phyloP scores from a whole-genome alignment of 495 filamentous ascomycete genomes.

The Neurospora discreta region DNA sequence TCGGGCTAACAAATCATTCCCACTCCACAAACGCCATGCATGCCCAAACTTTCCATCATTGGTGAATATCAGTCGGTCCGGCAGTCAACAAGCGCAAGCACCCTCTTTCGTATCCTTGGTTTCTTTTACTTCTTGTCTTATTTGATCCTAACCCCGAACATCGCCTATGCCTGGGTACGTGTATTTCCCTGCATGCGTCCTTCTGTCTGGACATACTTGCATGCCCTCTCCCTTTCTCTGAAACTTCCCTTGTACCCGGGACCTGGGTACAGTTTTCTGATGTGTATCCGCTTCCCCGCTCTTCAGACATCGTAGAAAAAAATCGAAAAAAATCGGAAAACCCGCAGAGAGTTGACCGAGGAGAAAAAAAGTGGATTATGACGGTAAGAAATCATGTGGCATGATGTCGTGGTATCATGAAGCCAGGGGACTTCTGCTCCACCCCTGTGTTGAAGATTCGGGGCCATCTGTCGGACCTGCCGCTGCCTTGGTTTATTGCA shows the following conservation, averaged over 20 bases:
- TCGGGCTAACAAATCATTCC: not conserved
- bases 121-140: not conserved
- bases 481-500: constrained; percentile 19
- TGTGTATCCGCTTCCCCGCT: not conserved
- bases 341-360: not conserved
- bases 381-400: constrained; percentile 6
- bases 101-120: not conserved
- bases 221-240: not conserved
- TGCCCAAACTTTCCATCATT: not conserved
- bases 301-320: constrained; percentile 1
- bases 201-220: not conserved
- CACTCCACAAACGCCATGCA: not conserved
- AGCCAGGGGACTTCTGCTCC: constrained; percentile 4
- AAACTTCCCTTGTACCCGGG: not conserved
- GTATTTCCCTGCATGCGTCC: not conserved
- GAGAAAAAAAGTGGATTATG: not conserved
- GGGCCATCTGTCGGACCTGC: not conserved
- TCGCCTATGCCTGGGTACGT: not conserved
- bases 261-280: not conserved
- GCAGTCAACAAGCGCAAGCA: not conserved
- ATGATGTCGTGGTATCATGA: constrained; percentile 12
- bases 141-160: not conserved
- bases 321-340: constrained; percentile 1
- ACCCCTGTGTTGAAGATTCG: not conserved
- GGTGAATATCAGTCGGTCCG: not conserved